Evolutionary conservation across 345 rosid species (phyloP).

Genomic region (Heritiera fomes): DNA sequence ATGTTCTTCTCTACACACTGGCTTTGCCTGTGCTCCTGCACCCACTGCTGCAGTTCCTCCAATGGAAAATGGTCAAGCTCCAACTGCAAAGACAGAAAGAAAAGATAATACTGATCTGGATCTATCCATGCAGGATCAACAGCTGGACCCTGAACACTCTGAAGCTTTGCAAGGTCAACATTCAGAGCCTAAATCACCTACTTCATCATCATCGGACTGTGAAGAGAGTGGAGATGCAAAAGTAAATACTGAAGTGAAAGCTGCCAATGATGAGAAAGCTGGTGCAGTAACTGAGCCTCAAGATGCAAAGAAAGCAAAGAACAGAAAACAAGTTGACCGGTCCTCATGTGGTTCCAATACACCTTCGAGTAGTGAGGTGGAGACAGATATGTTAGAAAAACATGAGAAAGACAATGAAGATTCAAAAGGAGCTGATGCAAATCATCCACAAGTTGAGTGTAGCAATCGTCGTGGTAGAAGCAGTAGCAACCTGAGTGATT

Average conservation of each 20-base stretch:
- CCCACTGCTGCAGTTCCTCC: slow-evolving; percentile 46
- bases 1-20: slow-evolving; percentile 65
- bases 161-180: slow-evolving; percentile 60
- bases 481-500: slow-evolving; percentile 50
- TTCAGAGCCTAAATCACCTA: slow-evolving; percentile 53
- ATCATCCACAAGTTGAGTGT: slow-evolving; percentile 43
- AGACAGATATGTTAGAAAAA: slow-evolving; percentile 66
- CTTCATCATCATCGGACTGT: slow-evolving; percentile 46
- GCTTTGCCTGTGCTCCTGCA: slow-evolving; percentile 53
- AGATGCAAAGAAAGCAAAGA: slow-evolving; percentile 52
- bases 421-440: slow-evolving; percentile 53
- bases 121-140: slow-evolving; percentile 40
- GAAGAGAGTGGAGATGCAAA: slow-evolving; percentile 59
- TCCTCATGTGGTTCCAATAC: slow-evolving; percentile 96
- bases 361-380: slow-evolving; percentile 80
- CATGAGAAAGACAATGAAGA: slow-evolving; percentile 52
- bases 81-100: slow-evolving; percentile 32
- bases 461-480: slow-evolving; percentile 64
- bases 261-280: slow-evolving; percentile 42
- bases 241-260: slow-evolving; percentile 34
- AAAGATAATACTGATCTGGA: slow-evolving; percentile 39
- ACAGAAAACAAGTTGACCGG: slow-evolving; percentile 73
- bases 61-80: slow-evolving; percentile 37
- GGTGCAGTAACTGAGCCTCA: slow-evolving; percentile 47
- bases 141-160: slow-evolving; percentile 43